These are phyloP conservation scores for Nematocida sp. DNA, from an alignment of 371 early-diverging fungal species.

Conservation along the genomic window DNA sequence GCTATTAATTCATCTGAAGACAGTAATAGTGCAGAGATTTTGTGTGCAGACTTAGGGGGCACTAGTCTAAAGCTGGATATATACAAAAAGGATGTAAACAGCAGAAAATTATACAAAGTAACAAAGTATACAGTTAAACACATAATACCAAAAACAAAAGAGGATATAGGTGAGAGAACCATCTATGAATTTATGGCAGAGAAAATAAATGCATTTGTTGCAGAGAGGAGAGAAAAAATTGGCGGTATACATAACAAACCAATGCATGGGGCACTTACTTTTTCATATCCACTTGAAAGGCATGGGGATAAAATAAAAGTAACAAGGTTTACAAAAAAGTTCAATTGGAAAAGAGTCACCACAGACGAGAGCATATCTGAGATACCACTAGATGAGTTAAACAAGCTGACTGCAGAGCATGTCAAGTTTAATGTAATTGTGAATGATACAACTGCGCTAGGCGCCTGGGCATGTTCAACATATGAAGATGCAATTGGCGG, in stretches of 20 bases:
- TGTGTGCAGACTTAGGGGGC: conserved; percentile 54
- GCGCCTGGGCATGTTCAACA: not conserved
- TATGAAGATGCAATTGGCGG: conserved; percentile 31
- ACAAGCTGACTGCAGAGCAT: not conserved
- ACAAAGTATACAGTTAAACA: not conserved
- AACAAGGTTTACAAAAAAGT: conserved; percentile 42
- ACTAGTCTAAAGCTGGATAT: conserved; percentile 45
- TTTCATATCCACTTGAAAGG: conserved; percentile 44
- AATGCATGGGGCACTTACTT: conserved; percentile 40
- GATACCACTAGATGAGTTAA: conserved; percentile 45
- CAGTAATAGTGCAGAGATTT: not conserved
- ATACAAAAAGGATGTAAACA: not conserved
- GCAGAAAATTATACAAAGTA: not conserved
- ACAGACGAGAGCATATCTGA: not conserved
- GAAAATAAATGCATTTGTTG: conserved; percentile 19
- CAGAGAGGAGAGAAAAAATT: not conserved
- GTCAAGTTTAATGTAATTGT: conserved; percentile 23
- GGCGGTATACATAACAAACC: not conserved
- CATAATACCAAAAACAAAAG: conserved; percentile 19
- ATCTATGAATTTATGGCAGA: conserved; percentile 52
- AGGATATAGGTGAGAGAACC: conserved; percentile 3
- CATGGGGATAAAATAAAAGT: conserved; percentile 1
- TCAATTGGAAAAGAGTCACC: conserved; percentile 19
- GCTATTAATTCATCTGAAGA: not conserved
- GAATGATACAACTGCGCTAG: conserved; percentile 56